Conservation (phyloP, 306 rosid species). For the Dalbergia cultrata region DNA sequence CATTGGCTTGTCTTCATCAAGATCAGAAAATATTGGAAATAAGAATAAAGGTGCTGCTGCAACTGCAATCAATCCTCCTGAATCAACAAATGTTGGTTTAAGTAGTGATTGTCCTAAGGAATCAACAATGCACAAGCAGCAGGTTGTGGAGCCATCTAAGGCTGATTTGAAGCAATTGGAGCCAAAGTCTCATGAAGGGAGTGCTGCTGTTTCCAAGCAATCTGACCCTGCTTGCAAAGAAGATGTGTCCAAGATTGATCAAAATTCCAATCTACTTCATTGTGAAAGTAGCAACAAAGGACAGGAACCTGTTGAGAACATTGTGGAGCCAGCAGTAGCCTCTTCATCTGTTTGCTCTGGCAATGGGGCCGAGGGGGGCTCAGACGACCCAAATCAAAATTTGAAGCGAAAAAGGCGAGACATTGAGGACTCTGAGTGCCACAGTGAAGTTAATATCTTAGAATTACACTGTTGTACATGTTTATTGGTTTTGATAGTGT, state of each 20-base stretch:
- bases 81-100: slow-evolving; percentile 47
- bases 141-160: slow-evolving; percentile 46
- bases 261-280: slow-evolving; percentile 46
- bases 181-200: slow-evolving; percentile 56
- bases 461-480: slow-evolving; percentile 23
- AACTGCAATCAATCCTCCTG: slow-evolving; percentile 46
- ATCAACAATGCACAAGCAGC: slow-evolving; percentile 44
- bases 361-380: slow-evolving; percentile 65
- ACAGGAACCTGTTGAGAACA: slow-evolving; percentile 56
- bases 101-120: slow-evolving; percentile 51
- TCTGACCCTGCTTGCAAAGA: slow-evolving; percentile 55
- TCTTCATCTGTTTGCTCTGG: slow-evolving; percentile 87
- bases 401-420: slow-evolving; percentile 70
- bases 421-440: slow-evolving; percentile 73
- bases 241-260: slow-evolving; percentile 54
- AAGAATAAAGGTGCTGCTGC: slow-evolving; percentile 56
- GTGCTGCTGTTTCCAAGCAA: slow-evolving; percentile 45
- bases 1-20: slow-evolving; percentile 47
- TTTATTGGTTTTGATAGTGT: slow-evolving; percentile 32
- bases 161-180: slow-evolving; percentile 51
- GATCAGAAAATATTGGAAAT: slow-evolving; percentile 44
- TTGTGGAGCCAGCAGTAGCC: slow-evolving; percentile 58
- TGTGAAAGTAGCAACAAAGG: slow-evolving; percentile 56
- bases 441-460: slow-evolving; percentile 70
- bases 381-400: slow-evolving; percentile 49